Evolutionary conservation across 441 rosid species (phyloP).

Genomic region (Populus hybrid): DNA sequence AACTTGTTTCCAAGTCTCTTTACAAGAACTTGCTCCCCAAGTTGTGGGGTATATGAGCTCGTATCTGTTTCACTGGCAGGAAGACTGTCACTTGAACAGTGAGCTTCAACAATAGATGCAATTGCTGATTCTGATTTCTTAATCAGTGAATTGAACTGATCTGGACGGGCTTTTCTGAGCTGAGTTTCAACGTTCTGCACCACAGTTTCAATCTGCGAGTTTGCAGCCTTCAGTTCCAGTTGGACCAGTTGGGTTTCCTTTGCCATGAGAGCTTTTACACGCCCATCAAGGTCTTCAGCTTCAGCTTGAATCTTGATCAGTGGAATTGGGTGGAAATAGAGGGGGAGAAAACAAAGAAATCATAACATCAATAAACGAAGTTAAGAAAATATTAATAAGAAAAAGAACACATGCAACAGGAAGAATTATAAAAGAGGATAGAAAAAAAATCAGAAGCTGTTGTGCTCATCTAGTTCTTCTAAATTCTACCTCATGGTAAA

Average conservation of each 20-base stretch:
- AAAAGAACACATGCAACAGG: neutral
- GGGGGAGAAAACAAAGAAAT: constrained; percentile 5
- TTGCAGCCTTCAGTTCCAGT: constrained; percentile 54
- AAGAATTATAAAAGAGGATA: constrained; percentile 4
- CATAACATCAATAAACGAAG: neutral
- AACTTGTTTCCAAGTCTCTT: constrained; percentile 69
- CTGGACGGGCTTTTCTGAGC: constrained; percentile 41
- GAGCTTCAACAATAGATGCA: constrained; percentile 61
- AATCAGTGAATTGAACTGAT: constrained; percentile 55
- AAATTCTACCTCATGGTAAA: constrained; percentile 63
- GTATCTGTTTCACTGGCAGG: constrained; percentile 30
- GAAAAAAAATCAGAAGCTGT: constrained; percentile 8
- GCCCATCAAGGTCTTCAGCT: constrained; percentile 66
- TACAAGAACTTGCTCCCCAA: constrained; percentile 74
- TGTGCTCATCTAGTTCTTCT: neutral
- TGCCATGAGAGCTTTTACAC: constrained; percentile 49
- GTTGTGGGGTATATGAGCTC: constrained; percentile 42
- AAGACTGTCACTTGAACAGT: constrained; percentile 36
- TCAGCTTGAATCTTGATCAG: constrained; percentile 61
- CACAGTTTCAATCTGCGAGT: constrained; percentile 47
- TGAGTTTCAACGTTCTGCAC: constrained; percentile 55
- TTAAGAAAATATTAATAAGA: neutral
- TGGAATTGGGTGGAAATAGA: constrained; percentile 6
- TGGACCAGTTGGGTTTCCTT: constrained; percentile 57
- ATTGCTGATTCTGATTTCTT: constrained; percentile 61